A percentile compares a stretch with the other conserved stretches of the same genome.
Evolutionary conservation across 176 grass and related monocot genomes (phyloP).

Genomic region (Paspalum notatum): DNA sequence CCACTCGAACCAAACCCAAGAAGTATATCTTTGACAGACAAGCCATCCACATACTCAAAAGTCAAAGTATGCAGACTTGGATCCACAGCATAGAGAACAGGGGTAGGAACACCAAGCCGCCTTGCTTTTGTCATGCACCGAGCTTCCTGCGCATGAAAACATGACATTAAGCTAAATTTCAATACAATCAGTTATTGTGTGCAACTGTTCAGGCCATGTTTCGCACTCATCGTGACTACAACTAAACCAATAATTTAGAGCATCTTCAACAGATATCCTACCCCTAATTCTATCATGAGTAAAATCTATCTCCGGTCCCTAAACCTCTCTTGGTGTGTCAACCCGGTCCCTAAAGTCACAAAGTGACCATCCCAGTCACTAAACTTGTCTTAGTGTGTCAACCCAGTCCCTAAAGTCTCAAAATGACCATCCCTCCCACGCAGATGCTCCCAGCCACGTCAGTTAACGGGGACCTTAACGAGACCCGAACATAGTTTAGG

Average conservation of each 20-base stretch:
- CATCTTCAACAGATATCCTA: too few relatives aligned
- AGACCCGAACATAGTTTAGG: too few relatives aligned
- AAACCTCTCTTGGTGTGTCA: too few relatives aligned
- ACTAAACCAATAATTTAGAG: slow-evolving; percentile 25
- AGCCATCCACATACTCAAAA: slow-evolving; percentile 84
- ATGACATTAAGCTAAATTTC: slow-evolving; percentile 31
- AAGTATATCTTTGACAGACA: slow-evolving; percentile 84
- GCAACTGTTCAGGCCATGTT: background rate
- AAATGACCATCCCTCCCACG: too few relatives aligned
- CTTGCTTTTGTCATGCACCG: slow-evolving; percentile 98
- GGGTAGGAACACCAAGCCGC: slow-evolving; percentile 84
- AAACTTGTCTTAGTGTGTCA: too few relatives aligned
- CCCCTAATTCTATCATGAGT: too few relatives aligned
- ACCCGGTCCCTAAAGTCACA: too few relatives aligned
- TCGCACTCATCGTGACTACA: slow-evolving; percentile 27
- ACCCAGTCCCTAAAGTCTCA: too few relatives aligned
- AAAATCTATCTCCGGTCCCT: too few relatives aligned
- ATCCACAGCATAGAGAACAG: slow-evolving; percentile 84
- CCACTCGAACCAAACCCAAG: slow-evolving; percentile 81
- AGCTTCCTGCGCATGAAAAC: slow-evolving; percentile 66
- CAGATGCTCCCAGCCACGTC: too few relatives aligned
- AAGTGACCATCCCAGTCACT: too few relatives aligned
- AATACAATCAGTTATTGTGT: slow-evolving; percentile 7
- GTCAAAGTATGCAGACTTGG: slow-evolving; percentile 79
- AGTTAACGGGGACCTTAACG: too few relatives aligned